Conservation (phyloP, 768 basidiomycete species). For the Lentinus brumalis region DNA sequence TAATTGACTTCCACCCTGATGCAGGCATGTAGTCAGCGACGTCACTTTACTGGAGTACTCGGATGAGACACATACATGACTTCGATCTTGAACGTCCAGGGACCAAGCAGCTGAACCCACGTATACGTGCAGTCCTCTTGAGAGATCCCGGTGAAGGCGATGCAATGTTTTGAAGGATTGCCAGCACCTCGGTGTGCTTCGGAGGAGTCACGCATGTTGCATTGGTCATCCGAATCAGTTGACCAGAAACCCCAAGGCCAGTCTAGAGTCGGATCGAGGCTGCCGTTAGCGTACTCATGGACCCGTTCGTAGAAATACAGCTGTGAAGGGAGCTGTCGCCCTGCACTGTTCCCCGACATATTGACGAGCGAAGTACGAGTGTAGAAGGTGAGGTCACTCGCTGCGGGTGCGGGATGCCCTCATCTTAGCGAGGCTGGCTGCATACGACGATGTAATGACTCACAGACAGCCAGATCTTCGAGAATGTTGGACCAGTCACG, state of each 20-base stretch:
- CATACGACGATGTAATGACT: too few species aligned
- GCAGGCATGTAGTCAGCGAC: background rate
- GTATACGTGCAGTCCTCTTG: background rate
- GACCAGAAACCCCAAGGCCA: conserved; percentile 17
- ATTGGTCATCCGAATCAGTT: background rate
- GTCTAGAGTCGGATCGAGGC: conserved; percentile 2
- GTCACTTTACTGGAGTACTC: background rate
- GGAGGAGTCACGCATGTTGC: background rate
- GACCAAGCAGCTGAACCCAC: conserved; percentile 9
- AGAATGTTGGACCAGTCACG: too few species aligned
- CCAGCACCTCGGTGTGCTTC: background rate
- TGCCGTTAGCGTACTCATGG: conserved; percentile 1
- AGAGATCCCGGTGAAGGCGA: background rate
- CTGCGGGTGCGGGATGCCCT: too few species aligned
- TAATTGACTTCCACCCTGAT: conserved; percentile 11
- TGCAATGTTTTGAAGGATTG: background rate
- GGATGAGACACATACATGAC: background rate
- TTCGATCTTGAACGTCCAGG: conserved; percentile 8
- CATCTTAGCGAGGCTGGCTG: too few species aligned
- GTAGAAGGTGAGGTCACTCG: background rate
- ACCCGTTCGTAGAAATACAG: conserved; percentile 13
- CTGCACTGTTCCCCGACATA: background rate
- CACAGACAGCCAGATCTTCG: too few species aligned
- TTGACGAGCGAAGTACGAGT: conserved; percentile 1
- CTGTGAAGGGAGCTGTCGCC: background rate